These are phyloP conservation scores for Setomelanomma holmii DNA, from an alignment of 2,329 filamentous ascomycete species.

Conservation along the genomic window DNA sequence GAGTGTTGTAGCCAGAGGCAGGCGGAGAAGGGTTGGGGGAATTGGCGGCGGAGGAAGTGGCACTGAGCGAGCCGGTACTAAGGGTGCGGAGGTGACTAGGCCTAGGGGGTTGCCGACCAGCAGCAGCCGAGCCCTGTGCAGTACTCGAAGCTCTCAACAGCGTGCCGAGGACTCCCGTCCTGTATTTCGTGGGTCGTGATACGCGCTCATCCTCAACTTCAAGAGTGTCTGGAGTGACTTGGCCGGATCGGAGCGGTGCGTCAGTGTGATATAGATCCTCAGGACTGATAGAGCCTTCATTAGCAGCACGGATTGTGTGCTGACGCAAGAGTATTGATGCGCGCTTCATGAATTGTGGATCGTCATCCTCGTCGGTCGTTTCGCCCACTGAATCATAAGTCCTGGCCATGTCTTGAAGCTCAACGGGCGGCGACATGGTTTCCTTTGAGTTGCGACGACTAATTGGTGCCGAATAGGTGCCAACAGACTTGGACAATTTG, in stretches of 20 bases:
- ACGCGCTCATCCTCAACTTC: conserved; percentile 69
- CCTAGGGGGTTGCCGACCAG: conserved; percentile 10
- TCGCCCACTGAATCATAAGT: conserved; percentile 27
- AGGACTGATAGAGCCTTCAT: conserved; percentile 21
- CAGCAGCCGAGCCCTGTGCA: conserved; percentile 11
- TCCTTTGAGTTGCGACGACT: conserved; percentile 48
- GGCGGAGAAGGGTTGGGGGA: conserved; percentile 50
- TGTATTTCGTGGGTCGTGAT: conserved; percentile 71
- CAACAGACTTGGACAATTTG: conserved; percentile 44
- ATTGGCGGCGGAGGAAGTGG: conserved; percentile 44
- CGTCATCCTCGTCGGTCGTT: conserved; percentile 37
- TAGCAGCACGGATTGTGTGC: conserved; percentile 32
- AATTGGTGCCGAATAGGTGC: conserved; percentile 44
- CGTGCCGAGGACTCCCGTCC: conserved; percentile 75
- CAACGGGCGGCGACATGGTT: conserved; percentile 27
- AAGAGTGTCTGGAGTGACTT: conserved; percentile 56
- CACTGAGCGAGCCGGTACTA: conserved; percentile 39
- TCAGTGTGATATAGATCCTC: conserved; percentile 43
- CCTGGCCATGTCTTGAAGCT: conserved; percentile 22
- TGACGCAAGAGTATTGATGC: conserved; percentile 49
- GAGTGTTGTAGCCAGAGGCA: conserved; percentile 52
- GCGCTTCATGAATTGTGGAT: conserved; percentile 48
- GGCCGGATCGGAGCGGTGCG: conserved; percentile 51
- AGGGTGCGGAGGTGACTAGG: conserved; percentile 30
- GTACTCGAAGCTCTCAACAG: conserved; percentile 63